Evolutionary conservation across 371 early-diverging fungal genomes (phyloP).

Genomic region (Mortierella sp.): DNA sequence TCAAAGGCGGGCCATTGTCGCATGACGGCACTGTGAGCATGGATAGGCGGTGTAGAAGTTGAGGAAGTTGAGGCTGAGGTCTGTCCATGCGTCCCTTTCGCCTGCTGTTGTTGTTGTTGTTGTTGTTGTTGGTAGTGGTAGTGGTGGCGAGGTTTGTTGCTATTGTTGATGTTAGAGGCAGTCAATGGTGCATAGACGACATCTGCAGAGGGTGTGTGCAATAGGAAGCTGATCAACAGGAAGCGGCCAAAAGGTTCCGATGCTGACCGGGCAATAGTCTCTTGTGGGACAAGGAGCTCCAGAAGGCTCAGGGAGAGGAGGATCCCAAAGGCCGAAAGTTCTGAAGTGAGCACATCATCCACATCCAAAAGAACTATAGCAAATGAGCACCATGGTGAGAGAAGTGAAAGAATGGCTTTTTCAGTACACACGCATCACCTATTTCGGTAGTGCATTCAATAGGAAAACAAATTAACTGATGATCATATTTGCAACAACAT

Average conservation of each 20-base stretch:
- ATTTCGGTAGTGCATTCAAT: no score
- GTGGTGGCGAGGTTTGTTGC: background rate
- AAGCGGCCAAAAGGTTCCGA: constrained; percentile 11
- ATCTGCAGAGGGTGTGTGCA: constrained; percentile 4
- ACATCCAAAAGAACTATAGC: constrained; percentile 9
- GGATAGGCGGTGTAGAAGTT: background rate
- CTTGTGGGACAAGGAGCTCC: constrained; percentile 7
- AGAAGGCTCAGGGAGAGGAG: background rate
- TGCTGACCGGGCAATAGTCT: background rate
- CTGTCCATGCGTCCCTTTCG: no score
- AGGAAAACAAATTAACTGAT: no score
- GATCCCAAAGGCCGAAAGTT: constrained; percentile 8
- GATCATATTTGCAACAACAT: no score
- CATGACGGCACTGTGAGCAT: constrained; percentile 18
- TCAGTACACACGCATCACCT: background rate
- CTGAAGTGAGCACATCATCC: background rate
- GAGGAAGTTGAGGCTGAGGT: no score
- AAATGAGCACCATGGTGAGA: background rate
- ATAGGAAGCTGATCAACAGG: constrained; percentile 5
- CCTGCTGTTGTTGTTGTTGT: background rate
- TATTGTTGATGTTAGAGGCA: background rate
- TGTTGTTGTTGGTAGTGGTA: background rate
- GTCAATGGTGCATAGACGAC: background rate
- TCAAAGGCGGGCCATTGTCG: constrained; percentile 13
- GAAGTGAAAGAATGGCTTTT: background rate